Conservation (phyloP, 345 rosid species). For the Moricandia arvensis region DNA sequence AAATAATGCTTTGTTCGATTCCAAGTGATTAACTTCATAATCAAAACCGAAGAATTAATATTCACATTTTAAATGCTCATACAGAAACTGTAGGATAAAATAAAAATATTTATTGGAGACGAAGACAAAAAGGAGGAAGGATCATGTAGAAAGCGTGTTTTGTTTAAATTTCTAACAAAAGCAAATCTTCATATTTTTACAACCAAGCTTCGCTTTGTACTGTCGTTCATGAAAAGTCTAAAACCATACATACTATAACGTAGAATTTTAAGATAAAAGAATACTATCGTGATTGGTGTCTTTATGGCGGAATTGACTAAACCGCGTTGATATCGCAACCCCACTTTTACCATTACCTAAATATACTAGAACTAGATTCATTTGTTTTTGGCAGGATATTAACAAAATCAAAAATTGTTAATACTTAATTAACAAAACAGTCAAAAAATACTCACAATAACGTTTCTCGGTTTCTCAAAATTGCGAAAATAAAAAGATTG, state of each 20-base stretch:
- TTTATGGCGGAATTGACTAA: too few relatives aligned
- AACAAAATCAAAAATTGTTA: too few relatives aligned
- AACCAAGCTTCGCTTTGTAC: conserved; percentile 16
- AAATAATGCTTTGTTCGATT: background rate
- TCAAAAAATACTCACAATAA: background rate
- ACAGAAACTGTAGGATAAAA: background rate
- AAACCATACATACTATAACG: background rate
- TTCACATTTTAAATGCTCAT: background rate
- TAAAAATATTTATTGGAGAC: background rate
- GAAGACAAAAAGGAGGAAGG: background rate
- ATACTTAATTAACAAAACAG: background rate
- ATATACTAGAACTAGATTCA: too few relatives aligned
- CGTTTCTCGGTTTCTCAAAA: background rate
- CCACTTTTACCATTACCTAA: too few relatives aligned
- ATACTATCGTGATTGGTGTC: too few relatives aligned
- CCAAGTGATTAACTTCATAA: background rate
- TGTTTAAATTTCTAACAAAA: background rate
- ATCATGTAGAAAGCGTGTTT: background rate
- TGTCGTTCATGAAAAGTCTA: background rate
- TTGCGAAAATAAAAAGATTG: background rate
- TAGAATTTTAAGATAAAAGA: background rate
- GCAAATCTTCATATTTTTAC: background rate
- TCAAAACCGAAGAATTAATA: background rate
- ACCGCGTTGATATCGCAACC: too few relatives aligned
- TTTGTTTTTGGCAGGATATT: too few relatives aligned